Evolutionary conservation across 148 eudicot species (phyloP).

Genomic region (Fagopyrum tataricum): DNA sequence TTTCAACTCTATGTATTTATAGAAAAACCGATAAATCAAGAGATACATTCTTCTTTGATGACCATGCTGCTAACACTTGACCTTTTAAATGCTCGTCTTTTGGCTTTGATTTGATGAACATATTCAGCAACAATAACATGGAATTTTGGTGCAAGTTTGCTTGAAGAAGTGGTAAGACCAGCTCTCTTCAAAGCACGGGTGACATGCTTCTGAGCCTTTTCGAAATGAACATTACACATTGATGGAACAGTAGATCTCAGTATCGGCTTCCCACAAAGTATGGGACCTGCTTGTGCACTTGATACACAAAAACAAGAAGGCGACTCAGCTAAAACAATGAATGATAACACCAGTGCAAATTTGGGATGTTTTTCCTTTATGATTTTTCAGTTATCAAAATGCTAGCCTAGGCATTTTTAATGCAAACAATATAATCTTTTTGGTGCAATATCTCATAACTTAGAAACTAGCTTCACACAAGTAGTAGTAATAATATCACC

Average conservation of each 20-base stretch:
- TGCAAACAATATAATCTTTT: not conserved
- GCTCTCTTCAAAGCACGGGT: conserved; percentile 44
- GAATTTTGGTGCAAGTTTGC: conserved; percentile 46
- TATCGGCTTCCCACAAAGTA: conserved; percentile 51
- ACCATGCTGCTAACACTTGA: conserved; percentile 3
- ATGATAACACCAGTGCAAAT: not conserved
- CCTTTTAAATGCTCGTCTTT: conserved; percentile 29
- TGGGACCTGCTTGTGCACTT: conserved; percentile 50
- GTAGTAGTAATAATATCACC: not conserved
- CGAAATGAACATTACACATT: conserved; percentile 35
- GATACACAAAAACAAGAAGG: conserved; percentile 6
- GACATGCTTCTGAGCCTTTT: conserved; percentile 36
- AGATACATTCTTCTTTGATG: conserved; percentile 23
- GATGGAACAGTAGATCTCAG: conserved; percentile 31
- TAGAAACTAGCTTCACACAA: not conserved
- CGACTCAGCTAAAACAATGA: not conserved
- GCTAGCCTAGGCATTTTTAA: not conserved
- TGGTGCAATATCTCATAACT: not conserved
- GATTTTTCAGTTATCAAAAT: not conserved
- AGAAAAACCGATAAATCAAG: not conserved
- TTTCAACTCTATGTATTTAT: not conserved
- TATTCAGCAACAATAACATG: conserved; percentile 49
- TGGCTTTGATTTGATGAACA: conserved; percentile 39
- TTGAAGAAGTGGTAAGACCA: conserved; percentile 39
- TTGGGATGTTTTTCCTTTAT: not conserved